Conservation (phyloP, 345 rosid species). For the Heritiera fomes region DNA sequence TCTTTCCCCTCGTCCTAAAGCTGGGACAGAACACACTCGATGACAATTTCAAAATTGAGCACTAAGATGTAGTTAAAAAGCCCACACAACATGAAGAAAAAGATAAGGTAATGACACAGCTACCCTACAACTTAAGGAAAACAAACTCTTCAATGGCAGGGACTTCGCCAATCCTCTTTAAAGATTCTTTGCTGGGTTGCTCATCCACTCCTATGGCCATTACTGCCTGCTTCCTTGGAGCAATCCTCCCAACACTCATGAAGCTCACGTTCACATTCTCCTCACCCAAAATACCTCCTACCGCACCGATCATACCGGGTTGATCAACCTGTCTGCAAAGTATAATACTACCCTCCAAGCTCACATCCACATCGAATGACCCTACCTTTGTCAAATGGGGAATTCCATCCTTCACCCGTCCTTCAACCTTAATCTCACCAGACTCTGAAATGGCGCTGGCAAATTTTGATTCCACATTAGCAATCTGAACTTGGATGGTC, state of each 20-base stretch:
- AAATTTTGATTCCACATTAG: conserved; percentile 67
- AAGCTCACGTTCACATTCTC: conserved; percentile 78
- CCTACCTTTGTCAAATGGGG: conserved; percentile 79
- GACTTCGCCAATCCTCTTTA: conserved; percentile 60
- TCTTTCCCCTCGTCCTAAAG: not conserved
- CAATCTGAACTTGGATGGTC: conserved; percentile 66
- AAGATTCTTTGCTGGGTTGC: conserved; percentile 49
- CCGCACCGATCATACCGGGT: conserved; percentile 77
- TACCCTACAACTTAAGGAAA: conserved; percentile 57
- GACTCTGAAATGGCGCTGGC: conserved; percentile 74
- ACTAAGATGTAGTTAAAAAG: conserved; percentile 10
- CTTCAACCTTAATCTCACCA: conserved; percentile 69
- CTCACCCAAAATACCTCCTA: conserved; percentile 68
- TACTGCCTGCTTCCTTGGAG: conserved; percentile 72
- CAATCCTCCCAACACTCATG: conserved; percentile 82
- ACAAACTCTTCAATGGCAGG: conserved; percentile 73
- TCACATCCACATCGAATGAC: conserved; percentile 74
- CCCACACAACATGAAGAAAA: not conserved
- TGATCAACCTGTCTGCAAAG: conserved; percentile 83
- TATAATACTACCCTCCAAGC: conserved; percentile 75
- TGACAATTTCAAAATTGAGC: conserved; percentile 30
- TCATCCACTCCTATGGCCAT: conserved; percentile 86
- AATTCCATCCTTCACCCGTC: conserved; percentile 66
- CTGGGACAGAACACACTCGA: not conserved
- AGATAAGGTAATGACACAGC: not conserved